Conservation (phyloP, 2,329 filamentous ascomycete genomes). For the Aphanoascus verrucosus region DNA sequence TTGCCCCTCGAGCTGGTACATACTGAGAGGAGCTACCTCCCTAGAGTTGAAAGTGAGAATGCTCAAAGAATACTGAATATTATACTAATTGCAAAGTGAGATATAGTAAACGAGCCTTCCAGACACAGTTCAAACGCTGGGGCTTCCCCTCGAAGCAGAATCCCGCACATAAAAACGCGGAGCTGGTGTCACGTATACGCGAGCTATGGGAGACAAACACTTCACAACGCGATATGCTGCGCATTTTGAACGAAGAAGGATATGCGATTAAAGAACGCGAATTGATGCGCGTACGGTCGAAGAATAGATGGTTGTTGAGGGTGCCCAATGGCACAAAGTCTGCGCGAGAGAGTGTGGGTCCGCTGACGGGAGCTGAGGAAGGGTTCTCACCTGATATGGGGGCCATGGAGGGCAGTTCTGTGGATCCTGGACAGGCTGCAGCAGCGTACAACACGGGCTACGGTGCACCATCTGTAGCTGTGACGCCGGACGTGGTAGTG, state of each 20-base stretch:
- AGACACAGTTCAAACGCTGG: constrained; percentile 68
- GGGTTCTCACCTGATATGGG: neutral
- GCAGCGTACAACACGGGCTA: neutral
- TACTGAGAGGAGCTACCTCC: neutral
- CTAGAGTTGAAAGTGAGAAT: neutral
- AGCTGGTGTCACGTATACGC: constrained; percentile 57
- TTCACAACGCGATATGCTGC: constrained; percentile 62
- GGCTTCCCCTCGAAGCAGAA: constrained; percentile 65
- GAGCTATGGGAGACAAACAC: constrained; percentile 70
- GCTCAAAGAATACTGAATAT: no score
- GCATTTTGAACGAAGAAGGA: constrained; percentile 58
- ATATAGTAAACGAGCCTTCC: constrained; percentile 63
- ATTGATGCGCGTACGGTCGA: constrained; percentile 56
- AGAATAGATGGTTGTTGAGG: constrained; percentile 58
- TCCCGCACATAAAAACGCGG: constrained; percentile 57
- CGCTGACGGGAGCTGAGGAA: neutral
- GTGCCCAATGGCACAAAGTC: constrained; percentile 49
- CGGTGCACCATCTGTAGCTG: constrained; percentile 17
- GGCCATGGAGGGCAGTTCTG: neutral
- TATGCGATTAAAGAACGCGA: constrained; percentile 62
- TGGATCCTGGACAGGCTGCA: neutral
- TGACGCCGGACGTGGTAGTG: constrained; percentile 40
- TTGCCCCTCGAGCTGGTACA: no score
- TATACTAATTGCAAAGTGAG: neutral
- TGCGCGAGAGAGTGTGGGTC: constrained; percentile 20